Evolutionary conservation across 2,329 filamentous ascomycete genomes (phyloP), one percentile per base, ranked within the genome.

Genomic region (Fusarium pilosicola): DNA sequence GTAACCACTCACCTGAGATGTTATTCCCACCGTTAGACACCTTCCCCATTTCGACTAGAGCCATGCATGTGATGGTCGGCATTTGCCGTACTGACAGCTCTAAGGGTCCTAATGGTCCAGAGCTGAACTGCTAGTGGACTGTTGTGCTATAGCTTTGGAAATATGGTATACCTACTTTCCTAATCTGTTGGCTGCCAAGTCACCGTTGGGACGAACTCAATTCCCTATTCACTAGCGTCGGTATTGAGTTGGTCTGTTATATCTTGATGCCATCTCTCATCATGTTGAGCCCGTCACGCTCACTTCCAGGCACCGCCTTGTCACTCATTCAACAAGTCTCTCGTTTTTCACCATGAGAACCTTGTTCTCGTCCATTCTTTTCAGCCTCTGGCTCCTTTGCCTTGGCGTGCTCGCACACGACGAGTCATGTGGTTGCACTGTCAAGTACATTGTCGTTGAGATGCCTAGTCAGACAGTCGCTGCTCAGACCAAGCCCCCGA

Each of bases 321-420:
- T 46, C 65, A 62, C 14, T 68, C 63, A n/a, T 68, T 67, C 20
- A 52, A 14, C 6, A 41, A 5, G n/a, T 41, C 39, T 10, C 7
- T 45, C 34, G n/a, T 46, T 52, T 24, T 67, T 13, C 34, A 62
- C 7, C 34, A 68, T 68, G 65, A 68, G 65, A 44, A 46, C 63
- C 13, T 68, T 54, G 52, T 68, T 68, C 65, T 68, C 54, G 65
- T 68, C 65, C 65, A 42, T 68, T 62, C 63, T 68, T 68, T 68
- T 68, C 34, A 52, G 54, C 65, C 63, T 68, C 11, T 52, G 62
- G 62, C 54, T 68, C 6, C 39, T 68, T 22, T 62, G 34, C 22
- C 45, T 44, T 6, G 15, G 45, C 17, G 54, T n/a, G 0, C 22
- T 41, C 26, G 65, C 54, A 10, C 63, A 20, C 8, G 63, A 68